phyloP scores from a whole-genome alignment of 805 yeast genomes.

The Middelhovenomyces tepae region DNA sequence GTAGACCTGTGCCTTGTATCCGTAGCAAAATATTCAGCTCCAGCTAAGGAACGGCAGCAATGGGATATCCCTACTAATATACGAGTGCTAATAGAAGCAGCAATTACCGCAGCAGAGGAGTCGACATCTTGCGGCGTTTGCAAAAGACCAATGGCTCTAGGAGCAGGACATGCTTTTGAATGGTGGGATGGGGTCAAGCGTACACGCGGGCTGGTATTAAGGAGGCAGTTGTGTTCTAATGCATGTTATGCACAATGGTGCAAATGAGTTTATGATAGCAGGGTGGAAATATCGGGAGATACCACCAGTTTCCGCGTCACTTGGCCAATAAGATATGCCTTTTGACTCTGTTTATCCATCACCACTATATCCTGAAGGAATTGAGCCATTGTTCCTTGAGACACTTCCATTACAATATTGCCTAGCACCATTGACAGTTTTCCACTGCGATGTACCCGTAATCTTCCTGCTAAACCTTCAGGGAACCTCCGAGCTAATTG shows the following conservation, averaged over 20 bases:
- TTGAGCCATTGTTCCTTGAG: constrained; percentile 58
- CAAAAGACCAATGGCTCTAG: constrained; percentile 17
- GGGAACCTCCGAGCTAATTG: constrained; percentile 7
- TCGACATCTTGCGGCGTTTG: constrained; percentile 29
- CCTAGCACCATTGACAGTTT: constrained; percentile 69
- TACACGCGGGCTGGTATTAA: not conserved
- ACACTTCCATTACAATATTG: constrained; percentile 55
- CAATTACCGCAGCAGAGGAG: no score
- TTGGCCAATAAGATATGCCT: constrained; percentile 45
- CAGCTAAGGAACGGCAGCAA: no score
- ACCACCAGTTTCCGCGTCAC: constrained; percentile 49
- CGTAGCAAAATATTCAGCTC: no score
- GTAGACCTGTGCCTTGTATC: no score
- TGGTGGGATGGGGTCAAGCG: constrained; percentile 26
- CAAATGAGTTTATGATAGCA: constrained; percentile 5
- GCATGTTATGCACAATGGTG: constrained; percentile 12
- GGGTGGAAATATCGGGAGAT: constrained; percentile 37
- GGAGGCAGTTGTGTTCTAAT: constrained; percentile 12
- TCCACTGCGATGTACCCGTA: constrained; percentile 79
- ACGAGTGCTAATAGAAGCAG: no score
- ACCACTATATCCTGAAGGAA: constrained; percentile 68
- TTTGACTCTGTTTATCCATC: constrained; percentile 37
- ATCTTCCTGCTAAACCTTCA: constrained; percentile 60
- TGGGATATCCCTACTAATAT: no score
- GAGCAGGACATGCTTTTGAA: constrained; percentile 22